Percentiles rank a stretch among this genome's conserved stretches.
Evolutionary conservation across 768 basidiomycete genomes (phyloP).

Genomic region (Boletus subparvulus): DNA sequence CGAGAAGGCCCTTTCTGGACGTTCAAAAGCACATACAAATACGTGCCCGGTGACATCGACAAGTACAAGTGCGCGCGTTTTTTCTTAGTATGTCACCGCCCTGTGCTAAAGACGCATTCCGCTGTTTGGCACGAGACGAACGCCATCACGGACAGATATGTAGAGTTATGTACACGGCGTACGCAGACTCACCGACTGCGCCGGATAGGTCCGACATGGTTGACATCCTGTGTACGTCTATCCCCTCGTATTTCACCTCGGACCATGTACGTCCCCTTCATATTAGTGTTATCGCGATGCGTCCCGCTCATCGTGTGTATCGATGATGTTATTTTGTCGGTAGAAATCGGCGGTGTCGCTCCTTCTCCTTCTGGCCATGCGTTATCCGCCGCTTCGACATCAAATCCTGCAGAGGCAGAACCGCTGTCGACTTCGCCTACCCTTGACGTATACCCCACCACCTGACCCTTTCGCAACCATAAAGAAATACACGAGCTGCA

Average conservation of each 20-base stretch:
- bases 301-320: too few relatives aligned
- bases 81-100: background rate
- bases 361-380: conserved; percentile 53
- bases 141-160: too few relatives aligned
- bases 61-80: conserved; percentile 68
- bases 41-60: too few relatives aligned
- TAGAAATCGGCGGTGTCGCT: conserved; percentile 88
- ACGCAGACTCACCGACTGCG: conserved; percentile 58
- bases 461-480: conserved; percentile 53
- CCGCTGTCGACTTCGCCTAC: too few relatives aligned
- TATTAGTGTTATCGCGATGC: background rate
- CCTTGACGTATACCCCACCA: conserved; percentile 46
- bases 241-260: conserved; percentile 82
- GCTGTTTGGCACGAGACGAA: conserved; percentile 45
- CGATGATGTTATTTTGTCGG: conserved; percentile 3
- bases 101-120: conserved; percentile 3
- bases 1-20: conserved; percentile 87
- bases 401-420: conserved; percentile 19
- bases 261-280: conserved; percentile 69
- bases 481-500: conserved; percentile 65
- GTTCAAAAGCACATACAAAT: too few relatives aligned
- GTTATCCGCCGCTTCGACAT: conserved; percentile 17
- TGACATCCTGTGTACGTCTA: conserved; percentile 72
- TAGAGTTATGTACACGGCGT: too few relatives aligned
- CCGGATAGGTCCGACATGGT: conserved; percentile 53